Base-by-base conservation (phyloP, 805 yeast species). In the Wickerhamia fluorescens region DNA sequence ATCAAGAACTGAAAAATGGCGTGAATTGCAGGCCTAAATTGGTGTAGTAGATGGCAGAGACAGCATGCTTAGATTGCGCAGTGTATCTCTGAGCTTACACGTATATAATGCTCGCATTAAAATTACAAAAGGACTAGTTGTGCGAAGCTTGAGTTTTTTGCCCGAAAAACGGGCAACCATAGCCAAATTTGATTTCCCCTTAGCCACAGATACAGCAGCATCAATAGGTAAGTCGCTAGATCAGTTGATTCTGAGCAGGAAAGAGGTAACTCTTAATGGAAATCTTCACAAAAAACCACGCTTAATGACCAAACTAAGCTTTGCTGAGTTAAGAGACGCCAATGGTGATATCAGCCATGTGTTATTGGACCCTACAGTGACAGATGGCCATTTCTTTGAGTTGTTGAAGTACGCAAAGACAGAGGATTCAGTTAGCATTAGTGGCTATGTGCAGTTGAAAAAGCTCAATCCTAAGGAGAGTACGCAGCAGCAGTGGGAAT, bases 241-340 rank as follows among this genome's bases (percentile, higher is more conserved):
- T 6, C 29, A 9, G 11, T 22, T 27, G 12, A 12, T 27, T 10
- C 11, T n/a, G 11, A 6, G 15, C 11, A 10, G 21, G 13, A 4
- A 17, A 17, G 34, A 35, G 9, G 69, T 80, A 2, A 62, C 68
- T 0, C 40, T 89, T 6, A 74, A 84, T 38, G 97, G 98, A 0
- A 92, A 96, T 86, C 69, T 89, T 11, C 75, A 85, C 44, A 63
- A 71, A 14, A 77, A 78, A 39, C 92, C 95, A 0, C 68, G 79
- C 30, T 73, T 75, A 30, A 59, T 83, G 30, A 77, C 89, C 3
- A 75, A 74, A 29, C 59, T 84, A 27, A 66, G 73, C 1, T 89
- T 92, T 61, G 92, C 81, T 2, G 73, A 70, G 16, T 55, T 89
- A 9, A 65, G 97, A 37, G 97, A 88, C 48, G 47, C 62, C 18